These are phyloP conservation scores for Botryotinia narcissicola DNA, from an alignment of 2,329 filamentous ascomycete species.

Conservation along the genomic window DNA sequence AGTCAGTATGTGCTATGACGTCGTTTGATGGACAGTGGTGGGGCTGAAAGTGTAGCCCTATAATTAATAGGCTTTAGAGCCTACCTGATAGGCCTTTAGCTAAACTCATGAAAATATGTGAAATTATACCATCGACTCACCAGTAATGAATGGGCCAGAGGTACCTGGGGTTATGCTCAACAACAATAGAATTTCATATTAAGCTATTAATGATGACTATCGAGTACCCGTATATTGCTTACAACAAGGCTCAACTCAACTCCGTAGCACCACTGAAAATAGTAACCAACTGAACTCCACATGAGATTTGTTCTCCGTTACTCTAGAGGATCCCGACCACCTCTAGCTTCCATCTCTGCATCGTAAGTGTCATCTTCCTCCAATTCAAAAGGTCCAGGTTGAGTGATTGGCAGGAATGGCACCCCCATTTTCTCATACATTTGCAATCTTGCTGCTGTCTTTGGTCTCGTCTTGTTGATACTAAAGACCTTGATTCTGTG, in stretches of 20 bases:
- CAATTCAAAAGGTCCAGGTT: constrained; percentile 18
- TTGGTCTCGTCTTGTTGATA: constrained; percentile 50
- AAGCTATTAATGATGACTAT: not conserved
- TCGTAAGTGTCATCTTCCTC: constrained; percentile 18
- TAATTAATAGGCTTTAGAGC: not conserved
- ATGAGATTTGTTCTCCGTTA: not conserved
- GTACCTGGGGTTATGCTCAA: not conserved
- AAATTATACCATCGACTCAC: not conserved
- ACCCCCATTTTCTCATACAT: constrained; percentile 22
- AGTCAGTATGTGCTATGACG: constrained; percentile 12
- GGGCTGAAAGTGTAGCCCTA: not conserved
- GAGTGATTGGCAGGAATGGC: constrained; percentile 24
- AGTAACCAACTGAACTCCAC: not conserved
- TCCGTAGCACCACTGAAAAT: not conserved
- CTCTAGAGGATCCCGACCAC: constrained; percentile 19
- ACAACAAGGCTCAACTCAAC: not conserved
- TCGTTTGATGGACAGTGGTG: constrained; percentile 7
- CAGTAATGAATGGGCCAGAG: not conserved
- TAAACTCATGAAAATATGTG: not conserved
- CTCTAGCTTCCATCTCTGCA: constrained; percentile 17
- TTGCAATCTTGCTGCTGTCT: constrained; percentile 21
- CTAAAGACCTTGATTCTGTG: constrained; percentile 62
- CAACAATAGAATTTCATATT: not conserved
- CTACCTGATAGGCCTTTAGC: not conserved
- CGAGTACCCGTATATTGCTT: not conserved